Evolutionary conservation across 1,284 basidiomycete species (phyloP).

Genomic region (Vanrija sp.): DNA sequence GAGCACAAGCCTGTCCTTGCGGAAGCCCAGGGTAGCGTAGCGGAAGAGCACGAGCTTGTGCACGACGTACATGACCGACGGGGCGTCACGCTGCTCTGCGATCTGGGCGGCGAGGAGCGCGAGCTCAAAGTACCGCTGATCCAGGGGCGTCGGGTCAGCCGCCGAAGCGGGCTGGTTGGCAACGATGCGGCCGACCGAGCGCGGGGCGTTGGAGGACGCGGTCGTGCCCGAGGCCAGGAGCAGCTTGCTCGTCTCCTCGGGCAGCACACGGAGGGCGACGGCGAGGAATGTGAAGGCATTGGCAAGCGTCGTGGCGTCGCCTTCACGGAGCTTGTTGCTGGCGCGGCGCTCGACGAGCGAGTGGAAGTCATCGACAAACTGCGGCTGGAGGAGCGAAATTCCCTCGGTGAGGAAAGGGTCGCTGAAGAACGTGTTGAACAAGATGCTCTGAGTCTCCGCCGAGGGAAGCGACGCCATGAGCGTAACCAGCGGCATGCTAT

Average conservation of each 20-base stretch:
- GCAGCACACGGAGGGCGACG: conserved; percentile 33
- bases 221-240: conserved; percentile 30
- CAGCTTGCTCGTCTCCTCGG: conserved; percentile 40
- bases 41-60: conserved; percentile 41
- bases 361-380: conserved; percentile 35
- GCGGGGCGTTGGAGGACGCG: conserved; percentile 11
- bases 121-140: conserved; percentile 44
- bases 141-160: conserved; percentile 35
- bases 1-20: conserved; percentile 24
- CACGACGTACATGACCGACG: conserved; percentile 42
- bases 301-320: conserved; percentile 44
- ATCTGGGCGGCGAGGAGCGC: conserved; percentile 33
- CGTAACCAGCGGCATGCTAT: conserved; percentile 27
- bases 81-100: conserved; percentile 36
- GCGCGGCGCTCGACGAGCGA: conserved; percentile 28
- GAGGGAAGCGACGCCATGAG: conserved; percentile 37
- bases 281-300: conserved; percentile 40
- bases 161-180: conserved; percentile 16
- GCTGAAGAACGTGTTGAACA: conserved; percentile 41
- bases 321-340: conserved; percentile 21
- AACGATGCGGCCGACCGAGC: conserved; percentile 19
- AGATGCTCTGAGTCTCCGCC: conserved; percentile 33
- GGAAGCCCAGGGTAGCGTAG: conserved; percentile 31
- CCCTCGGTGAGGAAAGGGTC: conserved; percentile 46
- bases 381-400: conserved; percentile 39